Percentiles rank a stretch among this genome's conserved stretches.
Conservation (phyloP, 345 rosid species). For the Abelmoschus esculentus region DNA sequence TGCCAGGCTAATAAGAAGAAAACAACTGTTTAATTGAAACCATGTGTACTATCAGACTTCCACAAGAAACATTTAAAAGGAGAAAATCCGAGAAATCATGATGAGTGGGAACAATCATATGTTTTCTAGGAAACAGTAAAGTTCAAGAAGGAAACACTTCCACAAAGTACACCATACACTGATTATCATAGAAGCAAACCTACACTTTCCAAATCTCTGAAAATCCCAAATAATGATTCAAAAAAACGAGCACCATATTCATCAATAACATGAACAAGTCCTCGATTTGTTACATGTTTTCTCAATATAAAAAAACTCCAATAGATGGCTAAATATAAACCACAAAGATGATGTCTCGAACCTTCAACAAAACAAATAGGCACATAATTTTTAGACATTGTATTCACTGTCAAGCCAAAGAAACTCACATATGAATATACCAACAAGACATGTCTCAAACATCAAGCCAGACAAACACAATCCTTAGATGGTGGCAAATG, state of each 20-base stretch:
- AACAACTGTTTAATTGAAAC: constrained; percentile 10
- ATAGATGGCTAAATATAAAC: not conserved
- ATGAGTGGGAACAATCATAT: not conserved
- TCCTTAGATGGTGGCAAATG: not conserved
- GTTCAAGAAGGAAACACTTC: constrained; percentile 7
- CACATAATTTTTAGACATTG: not conserved
- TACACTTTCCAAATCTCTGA: not conserved
- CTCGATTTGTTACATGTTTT: not conserved
- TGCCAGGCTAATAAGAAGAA: constrained; percentile 36
- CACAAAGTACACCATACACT: not conserved
- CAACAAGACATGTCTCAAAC: not conserved
- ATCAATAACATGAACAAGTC: constrained; percentile 2
- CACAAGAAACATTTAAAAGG: constrained; percentile 10
- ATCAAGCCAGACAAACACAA: not conserved
- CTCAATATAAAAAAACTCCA: not conserved
- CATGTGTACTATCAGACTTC: not conserved
- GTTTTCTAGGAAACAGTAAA: not conserved
- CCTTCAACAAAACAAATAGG: not conserved
- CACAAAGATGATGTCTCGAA: not conserved
- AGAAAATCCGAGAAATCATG: not conserved
- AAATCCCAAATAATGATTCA: not conserved
- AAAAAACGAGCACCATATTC: not conserved
- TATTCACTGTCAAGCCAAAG: not conserved
- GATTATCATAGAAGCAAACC: not conserved
- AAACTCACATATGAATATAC: not conserved